Evolutionary conservation across 1,139 yeast genomes (phyloP).

Genomic region (Saccharomyces pastorianus): DNA sequence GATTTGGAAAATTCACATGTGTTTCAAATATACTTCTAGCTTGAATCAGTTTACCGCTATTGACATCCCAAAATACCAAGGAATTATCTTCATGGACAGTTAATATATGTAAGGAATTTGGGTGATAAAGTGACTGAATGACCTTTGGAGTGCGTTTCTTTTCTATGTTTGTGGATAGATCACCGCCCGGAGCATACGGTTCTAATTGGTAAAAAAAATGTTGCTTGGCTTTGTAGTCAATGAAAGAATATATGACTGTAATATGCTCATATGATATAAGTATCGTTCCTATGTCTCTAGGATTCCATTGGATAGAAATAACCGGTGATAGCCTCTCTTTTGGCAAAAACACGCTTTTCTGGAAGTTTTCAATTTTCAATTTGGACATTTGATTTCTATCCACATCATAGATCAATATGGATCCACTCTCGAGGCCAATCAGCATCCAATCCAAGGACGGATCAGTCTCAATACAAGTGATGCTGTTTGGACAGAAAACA

Average conservation of each 20-base stretch:
- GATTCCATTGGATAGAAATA: constrained; percentile 64
- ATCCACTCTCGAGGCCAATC: constrained; percentile 73
- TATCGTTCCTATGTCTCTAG: constrained; percentile 75
- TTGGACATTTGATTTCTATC: constrained; percentile 67
- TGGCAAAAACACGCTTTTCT: constrained; percentile 38
- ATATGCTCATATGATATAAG: constrained; percentile 64
- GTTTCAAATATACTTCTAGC: constrained; percentile 67
- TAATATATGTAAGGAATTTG: constrained; percentile 79
- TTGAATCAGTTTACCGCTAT: constrained; percentile 60
- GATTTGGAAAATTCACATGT: constrained; percentile 50
- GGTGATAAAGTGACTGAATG: constrained; percentile 71
- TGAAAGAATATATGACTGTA: constrained; percentile 62
- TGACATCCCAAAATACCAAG: constrained; percentile 85
- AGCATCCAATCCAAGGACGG: constrained; percentile 84
- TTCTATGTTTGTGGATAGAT: constrained; percentile 20
- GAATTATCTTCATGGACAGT: constrained; percentile 78
- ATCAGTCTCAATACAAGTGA: constrained; percentile 65
- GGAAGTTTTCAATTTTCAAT: constrained; percentile 63
- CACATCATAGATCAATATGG: constrained; percentile 64
- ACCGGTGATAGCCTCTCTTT: constrained; percentile 46
- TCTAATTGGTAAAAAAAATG: constrained; percentile 52
- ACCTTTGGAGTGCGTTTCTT: constrained; percentile 42
- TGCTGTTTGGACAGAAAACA: constrained; percentile 49
- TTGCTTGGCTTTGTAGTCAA: constrained; percentile 48
- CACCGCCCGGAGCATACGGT: constrained; percentile 56